Percentiles rank a stretch among this genome's conserved stretches.
Conservation (phyloP, 306 rosid genomes). For the Nissolia schottii region DNA sequence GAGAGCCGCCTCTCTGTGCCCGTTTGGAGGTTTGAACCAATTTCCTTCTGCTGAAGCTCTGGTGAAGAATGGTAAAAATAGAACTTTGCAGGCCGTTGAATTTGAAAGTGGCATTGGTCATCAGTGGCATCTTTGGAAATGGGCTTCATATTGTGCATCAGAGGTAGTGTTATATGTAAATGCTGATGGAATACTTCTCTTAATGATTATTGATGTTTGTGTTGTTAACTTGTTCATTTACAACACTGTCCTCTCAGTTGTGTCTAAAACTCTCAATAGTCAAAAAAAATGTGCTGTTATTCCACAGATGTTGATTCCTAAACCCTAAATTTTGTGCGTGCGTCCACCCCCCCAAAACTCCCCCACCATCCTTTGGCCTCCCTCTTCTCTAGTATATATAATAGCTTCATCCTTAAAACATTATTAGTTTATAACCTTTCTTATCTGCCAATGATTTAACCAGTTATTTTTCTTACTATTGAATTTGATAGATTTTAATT, state of each 20-base stretch:
- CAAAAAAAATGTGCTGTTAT: conserved; percentile 9
- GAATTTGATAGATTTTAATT: not conserved
- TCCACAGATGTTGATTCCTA: conserved; percentile 12
- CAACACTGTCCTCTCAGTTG: not conserved
- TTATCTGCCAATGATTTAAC: not conserved
- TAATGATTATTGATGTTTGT: not conserved
- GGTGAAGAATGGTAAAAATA: conserved; percentile 69
- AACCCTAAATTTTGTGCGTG: no score
- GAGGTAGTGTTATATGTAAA: conserved; percentile 57
- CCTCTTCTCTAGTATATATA: no score
- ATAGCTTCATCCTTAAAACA: not conserved
- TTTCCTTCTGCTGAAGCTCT: conserved; percentile 87
- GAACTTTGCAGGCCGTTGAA: conserved; percentile 93
- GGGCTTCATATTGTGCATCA: conserved; percentile 97
- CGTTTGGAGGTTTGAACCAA: conserved; percentile 75
- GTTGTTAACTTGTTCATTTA: conserved; percentile 14
- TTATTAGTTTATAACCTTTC: not conserved
- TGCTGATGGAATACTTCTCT: conserved; percentile 13
- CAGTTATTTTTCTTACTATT: not conserved
- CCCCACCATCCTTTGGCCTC: no score
- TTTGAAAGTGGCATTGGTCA: conserved; percentile 92
- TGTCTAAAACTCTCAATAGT: not conserved
- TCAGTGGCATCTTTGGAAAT: conserved; percentile 98
- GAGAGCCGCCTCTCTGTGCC: conserved; percentile 90
- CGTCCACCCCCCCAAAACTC: no score